These are phyloP conservation scores for Pseudogymnoascus sp. DNA, from an alignment of 2,329 filamentous ascomycete species.

Conservation along the genomic window DNA sequence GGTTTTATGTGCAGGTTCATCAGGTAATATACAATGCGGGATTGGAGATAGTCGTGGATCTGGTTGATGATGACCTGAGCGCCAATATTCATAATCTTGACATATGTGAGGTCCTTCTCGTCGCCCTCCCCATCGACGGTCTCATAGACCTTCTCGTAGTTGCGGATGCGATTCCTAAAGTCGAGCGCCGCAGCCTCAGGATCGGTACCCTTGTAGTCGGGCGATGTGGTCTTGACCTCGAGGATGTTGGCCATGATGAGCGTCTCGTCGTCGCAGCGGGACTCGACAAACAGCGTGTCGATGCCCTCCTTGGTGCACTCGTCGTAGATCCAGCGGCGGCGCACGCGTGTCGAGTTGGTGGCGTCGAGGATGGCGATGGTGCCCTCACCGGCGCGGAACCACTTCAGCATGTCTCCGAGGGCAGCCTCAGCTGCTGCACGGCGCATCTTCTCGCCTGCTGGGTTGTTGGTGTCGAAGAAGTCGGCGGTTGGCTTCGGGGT, in stretches of 20 bases:
- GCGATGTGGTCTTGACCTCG: constrained; percentile 93
- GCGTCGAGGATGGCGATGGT: constrained; percentile 92
- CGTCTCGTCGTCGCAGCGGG: constrained; percentile 90
- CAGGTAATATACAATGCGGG: constrained; percentile 92
- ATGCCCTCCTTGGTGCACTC: constrained; percentile 67
- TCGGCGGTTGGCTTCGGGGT: constrained; percentile 86
- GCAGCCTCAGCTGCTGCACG: constrained; percentile 85
- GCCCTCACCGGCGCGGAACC: constrained; percentile 72
- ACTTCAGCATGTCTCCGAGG: constrained; percentile 85
- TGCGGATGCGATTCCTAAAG: constrained; percentile 88
- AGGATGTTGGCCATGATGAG: constrained; percentile 97
- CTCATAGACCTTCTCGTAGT: constrained; percentile 96
- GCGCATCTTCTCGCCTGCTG: constrained; percentile 82
- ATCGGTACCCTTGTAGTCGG: constrained; percentile 90
- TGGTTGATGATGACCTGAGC: constrained; percentile 96
- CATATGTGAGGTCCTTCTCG: constrained; percentile 82
- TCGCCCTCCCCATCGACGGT: constrained; percentile 73
- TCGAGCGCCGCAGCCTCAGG: constrained; percentile 85
- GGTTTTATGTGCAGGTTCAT: constrained; percentile 98
- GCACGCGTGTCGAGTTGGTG: constrained; percentile 87
- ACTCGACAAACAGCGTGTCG: constrained; percentile 92
- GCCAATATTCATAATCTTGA: constrained; percentile 95
- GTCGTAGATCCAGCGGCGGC: constrained; percentile 86
- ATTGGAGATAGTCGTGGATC: constrained; percentile 94
- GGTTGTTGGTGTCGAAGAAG: constrained; percentile 89